Base-by-base conservation (phyloP, 2,329 filamentous ascomycete species). In the Colletotrichum siamense region DNA sequence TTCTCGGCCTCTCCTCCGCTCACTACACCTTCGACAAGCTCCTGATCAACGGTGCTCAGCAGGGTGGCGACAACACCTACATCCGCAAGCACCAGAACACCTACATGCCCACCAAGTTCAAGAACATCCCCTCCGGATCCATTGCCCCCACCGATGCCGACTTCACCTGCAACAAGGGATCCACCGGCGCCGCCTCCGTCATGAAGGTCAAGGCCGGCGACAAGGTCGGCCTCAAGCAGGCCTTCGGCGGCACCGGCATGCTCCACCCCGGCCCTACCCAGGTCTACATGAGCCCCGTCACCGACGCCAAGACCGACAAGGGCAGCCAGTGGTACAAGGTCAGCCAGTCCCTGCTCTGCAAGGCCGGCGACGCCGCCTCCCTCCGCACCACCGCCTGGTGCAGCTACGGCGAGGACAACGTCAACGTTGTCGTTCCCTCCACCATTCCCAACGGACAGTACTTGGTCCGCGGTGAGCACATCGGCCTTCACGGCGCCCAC, bases 381-480 rank as follows among this genome's bases (percentile, higher is more conserved):
- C 66, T 76, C 9, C 73, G 69, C 30, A 49, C 39, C 39, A 18
- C 22, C 62, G 71, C 71, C 32, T 79, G 77, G 77, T 79, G 79
- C 77, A 71, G 78, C 61, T 79, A 76, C 69, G 70, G 75, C 75
- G 66, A 78, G 71, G 74, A 77, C 72, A 55, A 69, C 22, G 64
- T 82, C 32, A 70, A 72, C 69, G 85, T 84, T 59, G 83, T 81
- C 2, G 84, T 89, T 36, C 87, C 87, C 4, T 81, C 79, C 32
- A 82, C 81, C 52, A 82, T 82, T 2, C 86, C 87, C 6, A 79
- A 81, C 6, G 87, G 87, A 13, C 82, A 88, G 76, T 88, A 89
- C 79, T 81, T 89, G 10, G 79, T 88, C 22, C 82, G 87, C 12
- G 81, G 86, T 61, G 87, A 89, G 80, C 87, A 89, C 76, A 86